Percentiles rank a stretch among this genome's conserved stretches.
Conservation (phyloP, 345 rosid species). For the Rubroshorea leprosula region DNA sequence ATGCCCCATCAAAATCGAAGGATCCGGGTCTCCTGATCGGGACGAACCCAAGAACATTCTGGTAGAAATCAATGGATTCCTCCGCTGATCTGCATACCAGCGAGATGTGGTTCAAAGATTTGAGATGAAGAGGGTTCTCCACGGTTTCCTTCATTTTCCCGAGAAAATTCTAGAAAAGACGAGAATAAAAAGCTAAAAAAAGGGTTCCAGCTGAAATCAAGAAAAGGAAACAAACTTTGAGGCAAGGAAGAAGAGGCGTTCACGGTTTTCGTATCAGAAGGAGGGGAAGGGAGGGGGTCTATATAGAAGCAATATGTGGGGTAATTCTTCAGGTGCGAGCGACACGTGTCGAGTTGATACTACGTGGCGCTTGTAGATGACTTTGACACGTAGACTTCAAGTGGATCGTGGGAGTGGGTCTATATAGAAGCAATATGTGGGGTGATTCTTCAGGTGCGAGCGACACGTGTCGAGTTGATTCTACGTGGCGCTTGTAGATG, state of each 20-base stretch:
- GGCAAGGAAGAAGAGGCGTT: not conserved
- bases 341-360: constrained; percentile 9
- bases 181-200: not conserved
- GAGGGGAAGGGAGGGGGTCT: not conserved
- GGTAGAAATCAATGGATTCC: constrained; percentile 67
- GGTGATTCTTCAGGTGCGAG: constrained; percentile 6
- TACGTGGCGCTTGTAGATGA: not conserved
- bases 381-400: constrained; percentile 11
- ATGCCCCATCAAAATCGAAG: constrained; percentile 82
- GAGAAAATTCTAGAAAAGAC: not conserved
- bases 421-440: not conserved
- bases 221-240: not conserved
- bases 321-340: constrained; percentile 5
- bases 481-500: not conserved
- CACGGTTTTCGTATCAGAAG: not conserved
- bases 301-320: not conserved
- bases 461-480: constrained; percentile 7
- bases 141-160: constrained; percentile 34
- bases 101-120: constrained; percentile 79
- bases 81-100: constrained; percentile 61
- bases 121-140: constrained; percentile 67
- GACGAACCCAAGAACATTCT: constrained; percentile 61
- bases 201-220: not conserved
- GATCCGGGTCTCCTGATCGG: constrained; percentile 82
- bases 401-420: constrained; percentile 7